These are phyloP conservation scores for Ampelomyces quisqualis DNA, from an alignment of 2,329 filamentous ascomycete genomes.

Conservation along the genomic window DNA sequence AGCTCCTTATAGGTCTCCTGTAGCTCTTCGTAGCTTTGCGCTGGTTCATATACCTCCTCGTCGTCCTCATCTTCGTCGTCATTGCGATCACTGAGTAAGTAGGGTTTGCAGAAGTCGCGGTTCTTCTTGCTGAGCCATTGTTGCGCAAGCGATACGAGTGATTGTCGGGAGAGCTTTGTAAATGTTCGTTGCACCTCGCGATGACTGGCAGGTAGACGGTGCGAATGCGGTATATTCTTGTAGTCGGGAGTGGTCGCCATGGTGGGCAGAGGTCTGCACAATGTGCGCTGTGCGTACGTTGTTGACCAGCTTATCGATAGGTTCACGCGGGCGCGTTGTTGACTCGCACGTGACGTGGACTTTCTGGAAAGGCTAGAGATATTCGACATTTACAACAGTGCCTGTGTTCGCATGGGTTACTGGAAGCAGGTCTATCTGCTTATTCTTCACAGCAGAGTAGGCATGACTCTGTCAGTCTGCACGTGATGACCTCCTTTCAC, in stretches of 20 bases:
- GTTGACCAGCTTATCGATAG: conserved; percentile 32
- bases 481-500: neutral
- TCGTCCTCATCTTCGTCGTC: conserved; percentile 54
- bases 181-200: conserved; percentile 66
- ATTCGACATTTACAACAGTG: neutral
- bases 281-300: conserved; percentile 18
- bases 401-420: neutral
- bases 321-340: too few relatives aligned
- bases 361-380: neutral
- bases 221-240: conserved; percentile 68
- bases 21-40: conserved; percentile 65
- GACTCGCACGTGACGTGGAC: conserved; percentile 17
- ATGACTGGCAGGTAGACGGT: conserved; percentile 67
- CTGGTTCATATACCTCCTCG: conserved; percentile 67
- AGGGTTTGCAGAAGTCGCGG: conserved; percentile 60
- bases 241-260: conserved; percentile 67
- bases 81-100: conserved; percentile 49
- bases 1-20: conserved; percentile 52
- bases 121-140: conserved; percentile 75
- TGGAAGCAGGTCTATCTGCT: too few relatives aligned
- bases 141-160: conserved; percentile 70
- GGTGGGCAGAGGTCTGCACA: conserved; percentile 35
- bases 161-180: conserved; percentile 67
- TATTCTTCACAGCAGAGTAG: too few relatives aligned
- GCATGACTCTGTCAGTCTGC: too few relatives aligned